Percentiles rank a stretch among this genome's conserved stretches.
Conservation (phyloP, 345 rosid genomes). For the Eucalyptus coolabah region DNA sequence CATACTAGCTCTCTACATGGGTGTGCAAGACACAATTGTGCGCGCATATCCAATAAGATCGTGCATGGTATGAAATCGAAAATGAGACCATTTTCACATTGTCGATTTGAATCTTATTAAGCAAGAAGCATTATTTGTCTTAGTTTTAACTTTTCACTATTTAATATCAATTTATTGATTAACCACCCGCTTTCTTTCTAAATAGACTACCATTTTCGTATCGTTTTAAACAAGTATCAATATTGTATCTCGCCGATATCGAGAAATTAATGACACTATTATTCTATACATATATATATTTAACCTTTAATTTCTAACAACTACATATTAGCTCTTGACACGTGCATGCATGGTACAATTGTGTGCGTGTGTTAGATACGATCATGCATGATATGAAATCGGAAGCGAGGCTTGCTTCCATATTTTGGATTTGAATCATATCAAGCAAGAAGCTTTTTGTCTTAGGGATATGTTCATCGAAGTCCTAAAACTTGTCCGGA, state of each 20-base stretch:
- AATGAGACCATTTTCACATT: neutral
- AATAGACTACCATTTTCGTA: neutral
- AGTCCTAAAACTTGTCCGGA: no score
- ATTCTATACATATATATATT: no score
- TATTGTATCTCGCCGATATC: accelerated
- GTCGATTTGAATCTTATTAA: neutral
- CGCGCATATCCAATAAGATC: neutral
- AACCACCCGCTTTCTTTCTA: neutral
- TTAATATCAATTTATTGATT: neutral
- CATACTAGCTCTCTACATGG: neutral
- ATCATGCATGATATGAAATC: neutral
- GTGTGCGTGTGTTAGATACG: accelerated
- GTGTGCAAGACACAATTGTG: neutral
- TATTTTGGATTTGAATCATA: neutral
- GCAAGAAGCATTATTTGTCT: neutral
- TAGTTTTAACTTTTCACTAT: neutral
- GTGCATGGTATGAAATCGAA: neutral
- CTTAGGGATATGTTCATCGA: no score
- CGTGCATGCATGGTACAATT: neutral
- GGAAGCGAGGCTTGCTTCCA: neutral
- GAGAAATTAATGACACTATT: neutral
- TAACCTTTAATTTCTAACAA: no score
- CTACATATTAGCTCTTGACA: neutral
- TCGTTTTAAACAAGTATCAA: neutral
- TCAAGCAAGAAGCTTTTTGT: no score